Percentiles rank a stretch among this genome's conserved stretches.
Conservation (phyloP, 345 rosid species). For the Syzygium aqueum region DNA sequence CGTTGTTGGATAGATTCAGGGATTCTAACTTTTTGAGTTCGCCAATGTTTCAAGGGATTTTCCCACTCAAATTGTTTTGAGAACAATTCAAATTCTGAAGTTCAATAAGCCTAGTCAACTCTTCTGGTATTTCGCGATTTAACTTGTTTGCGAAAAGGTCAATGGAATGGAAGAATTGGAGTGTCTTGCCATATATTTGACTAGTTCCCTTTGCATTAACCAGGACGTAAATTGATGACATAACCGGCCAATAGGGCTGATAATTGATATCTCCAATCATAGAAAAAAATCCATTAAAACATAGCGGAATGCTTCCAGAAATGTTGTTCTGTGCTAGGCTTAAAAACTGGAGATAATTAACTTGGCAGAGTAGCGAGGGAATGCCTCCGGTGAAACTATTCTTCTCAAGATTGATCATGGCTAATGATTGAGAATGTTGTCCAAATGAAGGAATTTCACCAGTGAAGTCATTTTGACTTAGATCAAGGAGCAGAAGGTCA, state of each 20-base stretch:
- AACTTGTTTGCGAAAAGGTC: neutral
- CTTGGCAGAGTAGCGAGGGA: neutral
- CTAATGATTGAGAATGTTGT: rapidly evolving
- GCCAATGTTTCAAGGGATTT: neutral
- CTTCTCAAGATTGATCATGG: rapidly evolving
- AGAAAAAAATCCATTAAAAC: neutral
- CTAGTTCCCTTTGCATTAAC: neutral
- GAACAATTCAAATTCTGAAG: neutral
- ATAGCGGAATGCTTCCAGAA: neutral
- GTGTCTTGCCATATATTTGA: neutral
- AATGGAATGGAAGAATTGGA: neutral
- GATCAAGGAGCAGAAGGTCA: rapidly evolving
- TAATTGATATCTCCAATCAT: rapidly evolving
- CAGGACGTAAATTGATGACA: neutral
- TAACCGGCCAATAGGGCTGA: no score
- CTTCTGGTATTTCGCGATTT: neutral
- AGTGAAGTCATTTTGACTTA: neutral
- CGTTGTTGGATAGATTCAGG: neutral
- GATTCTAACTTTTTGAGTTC: neutral
- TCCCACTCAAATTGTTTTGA: neutral
- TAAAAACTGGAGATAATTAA: rapidly evolving
- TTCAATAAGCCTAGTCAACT: neutral
- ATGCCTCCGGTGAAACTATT: neutral
- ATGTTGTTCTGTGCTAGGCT: neutral
- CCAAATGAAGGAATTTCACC: neutral